Percentiles rank a stretch among this genome's conserved stretches.
phyloP scores from a whole-genome alignment of 352 stramenopile species.

The Phytophthora tubulina region DNA sequence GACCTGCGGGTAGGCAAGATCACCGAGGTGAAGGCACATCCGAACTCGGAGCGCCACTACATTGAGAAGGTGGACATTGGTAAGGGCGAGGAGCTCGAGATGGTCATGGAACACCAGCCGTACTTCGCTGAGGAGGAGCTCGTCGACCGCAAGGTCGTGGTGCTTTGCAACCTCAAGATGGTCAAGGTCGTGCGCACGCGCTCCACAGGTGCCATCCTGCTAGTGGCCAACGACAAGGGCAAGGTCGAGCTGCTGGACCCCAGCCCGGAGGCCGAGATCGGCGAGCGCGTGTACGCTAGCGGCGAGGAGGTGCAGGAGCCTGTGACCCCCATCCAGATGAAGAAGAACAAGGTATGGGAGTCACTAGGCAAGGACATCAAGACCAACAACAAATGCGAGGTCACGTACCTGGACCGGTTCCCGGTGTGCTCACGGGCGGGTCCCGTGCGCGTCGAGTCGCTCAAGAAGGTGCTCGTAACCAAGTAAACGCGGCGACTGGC shows the following conservation, averaged over 20 bases:
- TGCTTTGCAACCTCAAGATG: conserved; percentile 83
- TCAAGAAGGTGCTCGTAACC: conserved; percentile 60
- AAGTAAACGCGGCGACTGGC: conserved; percentile 38
- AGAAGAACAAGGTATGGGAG: conserved; percentile 90
- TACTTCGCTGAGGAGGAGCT: conserved; percentile 83
- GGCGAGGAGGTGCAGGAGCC: conserved; percentile 76
- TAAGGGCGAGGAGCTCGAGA: conserved; percentile 77
- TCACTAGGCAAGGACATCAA: conserved; percentile 77
- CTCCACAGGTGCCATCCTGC: conserved; percentile 72
- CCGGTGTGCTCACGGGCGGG: conserved; percentile 63
- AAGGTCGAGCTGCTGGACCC: conserved; percentile 77
- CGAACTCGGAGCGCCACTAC: conserved; percentile 79
- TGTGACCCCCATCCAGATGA: conserved; percentile 84
- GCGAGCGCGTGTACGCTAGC: conserved; percentile 77
- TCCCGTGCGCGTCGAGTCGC: conserved; percentile 66
- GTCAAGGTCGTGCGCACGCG: conserved; percentile 74
- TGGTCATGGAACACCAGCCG: conserved; percentile 83
- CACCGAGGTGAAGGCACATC: conserved; percentile 70
- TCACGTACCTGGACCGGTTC: conserved; percentile 76
- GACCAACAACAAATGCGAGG: conserved; percentile 80
- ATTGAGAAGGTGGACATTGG: conserved; percentile 81
- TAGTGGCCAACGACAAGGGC: conserved; percentile 60
- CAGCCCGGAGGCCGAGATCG: conserved; percentile 66
- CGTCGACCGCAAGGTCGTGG: conserved; percentile 71
- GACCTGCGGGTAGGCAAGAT: conserved; percentile 80